Conservation (phyloP, 1,284 basidiomycete genomes). For the Boletus semigastroideus region DNA sequence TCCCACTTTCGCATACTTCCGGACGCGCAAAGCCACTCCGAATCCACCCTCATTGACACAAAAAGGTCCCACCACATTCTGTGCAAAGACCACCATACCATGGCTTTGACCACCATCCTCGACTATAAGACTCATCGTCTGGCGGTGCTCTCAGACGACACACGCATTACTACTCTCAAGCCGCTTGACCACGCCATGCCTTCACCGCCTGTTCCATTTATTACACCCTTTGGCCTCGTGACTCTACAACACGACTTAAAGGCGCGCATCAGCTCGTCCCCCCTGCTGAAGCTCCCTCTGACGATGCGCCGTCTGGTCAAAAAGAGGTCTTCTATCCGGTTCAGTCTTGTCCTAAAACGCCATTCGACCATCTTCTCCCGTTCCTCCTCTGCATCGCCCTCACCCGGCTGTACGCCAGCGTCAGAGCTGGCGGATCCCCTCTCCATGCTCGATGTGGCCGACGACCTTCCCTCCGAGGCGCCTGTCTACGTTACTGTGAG, state of each 20-base stretch:
- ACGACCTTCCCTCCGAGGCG: conserved; percentile 1
- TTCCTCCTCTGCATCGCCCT: conserved; percentile 16
- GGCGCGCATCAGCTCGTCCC: conserved; percentile 26
- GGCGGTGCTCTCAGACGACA: conserved; percentile 8
- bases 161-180: conserved; percentile 18
- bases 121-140: conserved; percentile 18
- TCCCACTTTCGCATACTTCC: conserved; percentile 10
- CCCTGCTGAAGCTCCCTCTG: conserved; percentile 28
- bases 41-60: conserved; percentile 15
- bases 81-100: conserved; percentile 17
- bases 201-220: conserved; percentile 27
- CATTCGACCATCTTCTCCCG: conserved; percentile 28
- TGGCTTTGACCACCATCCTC: conserved; percentile 17
- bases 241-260: conserved; percentile 31
- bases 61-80: conserved; percentile 20
- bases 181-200: conserved; percentile 23
- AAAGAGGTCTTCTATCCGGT: conserved; percentile 29
- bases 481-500: conserved; percentile 14
- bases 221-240: conserved; percentile 28
- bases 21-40: conserved; percentile 6
- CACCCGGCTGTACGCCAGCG: conserved; percentile 12
- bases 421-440: conserved; percentile 24
- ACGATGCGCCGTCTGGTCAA: conserved; percentile 29
- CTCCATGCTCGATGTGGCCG: conserved; percentile 4
- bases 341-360: conserved; percentile 25